Evolutionary conservation across 495 filamentous ascomycete species (phyloP), one percentile per base, ranked within the genome.

Genomic region (Aspergillus baeticus): DNA sequence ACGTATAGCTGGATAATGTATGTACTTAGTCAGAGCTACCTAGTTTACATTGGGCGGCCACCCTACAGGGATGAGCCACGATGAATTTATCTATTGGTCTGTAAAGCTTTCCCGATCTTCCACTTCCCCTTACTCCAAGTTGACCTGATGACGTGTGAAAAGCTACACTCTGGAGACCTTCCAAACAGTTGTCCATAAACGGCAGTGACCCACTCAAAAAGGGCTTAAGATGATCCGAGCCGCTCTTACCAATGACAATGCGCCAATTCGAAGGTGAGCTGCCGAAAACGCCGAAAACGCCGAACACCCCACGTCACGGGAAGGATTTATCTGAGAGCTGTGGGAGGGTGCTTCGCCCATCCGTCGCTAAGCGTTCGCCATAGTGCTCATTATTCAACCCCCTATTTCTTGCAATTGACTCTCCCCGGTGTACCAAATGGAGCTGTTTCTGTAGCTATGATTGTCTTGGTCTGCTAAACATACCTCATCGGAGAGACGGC

Each of bases 1-100:
- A 48, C 55, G 66, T 68, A 57, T 66, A 75, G 69, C 69, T 71
- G 70, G 69, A 71, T 75, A 73, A 76, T 76, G 71, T 74, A 73
- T 76, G 66, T 76, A 75, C 62, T 64, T 72, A 73, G 69, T 75
- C 63, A 31, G 65, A 63, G 63, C 63, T 4, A 4, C 26, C 26
- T 29, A 29, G 26, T 65, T 61, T 68, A 58, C 63, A 58, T 62
- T 59, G 56, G 38, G 54, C 46, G 49, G 54, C 44, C 49, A 20
- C 57, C 42, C 48, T 34, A 13, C 15, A 38, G 8, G 29, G 42
- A 46, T 55, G 51, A 48, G 56, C 39, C 44, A 57, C 61, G 31
- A 59, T 63, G 50, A 51, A 55, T 55, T 17, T 58, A 57, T 17
- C 37, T 43, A 50, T 44, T 52, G 49, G 22, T 39, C 49, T 42